Evolutionary conservation across 371 early-diverging fungal species (phyloP).

Genomic region (Basidiobolus heterosporus): DNA sequence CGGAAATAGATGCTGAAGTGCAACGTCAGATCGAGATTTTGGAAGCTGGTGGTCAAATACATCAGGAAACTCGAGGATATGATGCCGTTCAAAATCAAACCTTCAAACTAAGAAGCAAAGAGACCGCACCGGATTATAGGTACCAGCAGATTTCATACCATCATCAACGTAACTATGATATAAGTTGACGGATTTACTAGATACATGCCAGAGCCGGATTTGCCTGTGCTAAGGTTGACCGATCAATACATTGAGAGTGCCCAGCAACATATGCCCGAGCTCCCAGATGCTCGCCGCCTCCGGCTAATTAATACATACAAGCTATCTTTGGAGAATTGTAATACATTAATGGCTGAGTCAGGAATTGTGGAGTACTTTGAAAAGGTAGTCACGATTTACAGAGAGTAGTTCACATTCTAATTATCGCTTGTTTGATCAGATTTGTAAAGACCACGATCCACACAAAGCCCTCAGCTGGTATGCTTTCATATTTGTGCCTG

Average conservation of each 20-base stretch:
- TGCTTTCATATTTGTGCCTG: neutral
- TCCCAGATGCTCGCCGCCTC: slow-evolving; percentile 41
- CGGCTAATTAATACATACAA: slow-evolving; percentile 45
- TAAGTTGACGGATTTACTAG: slow-evolving; percentile 3
- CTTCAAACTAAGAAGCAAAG: slow-evolving; percentile 55
- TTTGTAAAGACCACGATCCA: slow-evolving; percentile 19
- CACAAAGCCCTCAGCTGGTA: slow-evolving; percentile 26
- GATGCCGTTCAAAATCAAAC: slow-evolving; percentile 45
- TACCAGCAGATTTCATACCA: neutral
- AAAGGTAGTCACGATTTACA: slow-evolving; percentile 21
- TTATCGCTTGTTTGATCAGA: slow-evolving; percentile 11
- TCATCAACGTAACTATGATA: too few relatives aligned
- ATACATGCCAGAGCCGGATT: slow-evolving; percentile 85
- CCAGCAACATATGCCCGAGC: slow-evolving; percentile 34
- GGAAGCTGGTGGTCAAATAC: slow-evolving; percentile 25
- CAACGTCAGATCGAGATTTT: slow-evolving; percentile 46
- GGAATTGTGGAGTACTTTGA: slow-evolving; percentile 61
- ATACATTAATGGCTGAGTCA: slow-evolving; percentile 49
- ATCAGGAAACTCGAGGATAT: slow-evolving; percentile 65
- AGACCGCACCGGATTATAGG: slow-evolving; percentile 69
- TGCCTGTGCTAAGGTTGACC: slow-evolving; percentile 41
- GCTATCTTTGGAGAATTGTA: slow-evolving; percentile 31
- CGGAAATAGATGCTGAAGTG: slow-evolving; percentile 51
- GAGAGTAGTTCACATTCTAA: too few relatives aligned
- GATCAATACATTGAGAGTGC: slow-evolving; percentile 11